A percentile compares a stretch with the other conserved stretches of the same genome.
These are phyloP conservation scores for Conticribra guillardii DNA, from an alignment of 108 stramenopile species.

Conservation along the genomic window DNA sequence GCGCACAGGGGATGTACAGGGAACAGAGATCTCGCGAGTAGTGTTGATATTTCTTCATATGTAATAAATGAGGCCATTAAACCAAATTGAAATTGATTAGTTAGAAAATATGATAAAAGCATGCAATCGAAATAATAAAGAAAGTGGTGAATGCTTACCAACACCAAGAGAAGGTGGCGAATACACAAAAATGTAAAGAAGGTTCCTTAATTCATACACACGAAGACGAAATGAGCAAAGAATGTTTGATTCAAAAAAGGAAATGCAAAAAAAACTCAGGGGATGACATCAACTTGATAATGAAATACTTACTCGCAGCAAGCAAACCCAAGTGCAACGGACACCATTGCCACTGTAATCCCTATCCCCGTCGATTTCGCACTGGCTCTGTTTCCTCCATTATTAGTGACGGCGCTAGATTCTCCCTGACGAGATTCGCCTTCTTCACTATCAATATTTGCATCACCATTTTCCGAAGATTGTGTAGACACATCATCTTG, in stretches of 20 bases:
- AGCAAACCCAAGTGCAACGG: constrained; percentile 53
- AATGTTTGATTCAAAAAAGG: too few relatives aligned
- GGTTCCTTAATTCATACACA: too few relatives aligned
- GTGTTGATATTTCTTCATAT: constrained; percentile 57
- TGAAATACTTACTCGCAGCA: too few relatives aligned
- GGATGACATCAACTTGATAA: too few relatives aligned
- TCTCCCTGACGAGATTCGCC: background rate
- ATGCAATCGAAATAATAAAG: background rate
- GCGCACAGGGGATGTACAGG: constrained; percentile 87
- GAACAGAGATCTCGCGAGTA: constrained; percentile 74
- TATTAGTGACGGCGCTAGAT: background rate
- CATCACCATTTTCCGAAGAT: background rate
- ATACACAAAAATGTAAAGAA: constrained; percentile 48
- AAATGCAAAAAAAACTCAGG: too few relatives aligned
- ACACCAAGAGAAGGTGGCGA: constrained; percentile 43
- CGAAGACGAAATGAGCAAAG: too few relatives aligned
- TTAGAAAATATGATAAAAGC: background rate
- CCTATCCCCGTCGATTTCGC: constrained; percentile 37
- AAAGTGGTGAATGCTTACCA: too few relatives aligned
- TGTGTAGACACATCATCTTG: background rate
- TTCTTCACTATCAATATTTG: constrained; percentile 16
- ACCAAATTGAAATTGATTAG: too few relatives aligned
- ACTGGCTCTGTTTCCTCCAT: constrained; percentile 5
- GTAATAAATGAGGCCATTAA: background rate
- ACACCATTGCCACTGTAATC: constrained; percentile 56